Conservation (phyloP, 306 rosid species). For the Begonia loranthoides region DNA sequence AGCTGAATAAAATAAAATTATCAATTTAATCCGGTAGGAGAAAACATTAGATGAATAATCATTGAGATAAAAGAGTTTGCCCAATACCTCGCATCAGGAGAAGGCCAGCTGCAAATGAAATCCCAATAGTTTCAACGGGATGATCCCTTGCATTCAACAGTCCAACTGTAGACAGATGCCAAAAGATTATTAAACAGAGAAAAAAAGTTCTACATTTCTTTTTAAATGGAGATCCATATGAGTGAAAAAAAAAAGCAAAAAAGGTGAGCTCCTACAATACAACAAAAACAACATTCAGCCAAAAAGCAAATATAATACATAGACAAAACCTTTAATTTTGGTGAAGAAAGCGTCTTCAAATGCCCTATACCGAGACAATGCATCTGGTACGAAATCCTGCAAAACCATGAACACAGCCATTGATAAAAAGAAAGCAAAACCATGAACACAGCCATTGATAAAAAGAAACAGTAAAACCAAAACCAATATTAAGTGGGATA, state of each 20-base stretch:
- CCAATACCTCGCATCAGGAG: conserved; percentile 48
- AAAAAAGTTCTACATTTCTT: neutral
- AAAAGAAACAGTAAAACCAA: neutral
- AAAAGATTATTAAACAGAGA: conserved; percentile 7
- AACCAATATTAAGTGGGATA: neutral
- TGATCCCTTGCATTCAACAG: conserved; percentile 44
- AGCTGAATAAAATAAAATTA: neutral
- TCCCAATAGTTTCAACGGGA: conserved; percentile 43
- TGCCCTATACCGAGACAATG: conserved; percentile 26
- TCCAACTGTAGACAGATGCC: conserved; percentile 26
- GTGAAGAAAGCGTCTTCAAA: conserved; percentile 55
- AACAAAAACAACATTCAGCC: no score
- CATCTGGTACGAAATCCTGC: conserved; percentile 45
- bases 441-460: neutral
- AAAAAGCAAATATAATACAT: neutral
- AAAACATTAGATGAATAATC: neutral
- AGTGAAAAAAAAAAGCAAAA: neutral
- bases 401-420: conserved; percentile 5
- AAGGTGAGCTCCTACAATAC: no score
- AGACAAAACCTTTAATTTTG: conserved; percentile 42
- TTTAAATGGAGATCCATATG: neutral
- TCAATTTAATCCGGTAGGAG: neutral
- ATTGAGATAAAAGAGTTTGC: neutral
- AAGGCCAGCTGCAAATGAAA: conserved; percentile 50
- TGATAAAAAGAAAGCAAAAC: neutral